phyloP scores from a whole-genome alignment of 805 yeast genomes.

The Saturnispora bothae region DNA sequence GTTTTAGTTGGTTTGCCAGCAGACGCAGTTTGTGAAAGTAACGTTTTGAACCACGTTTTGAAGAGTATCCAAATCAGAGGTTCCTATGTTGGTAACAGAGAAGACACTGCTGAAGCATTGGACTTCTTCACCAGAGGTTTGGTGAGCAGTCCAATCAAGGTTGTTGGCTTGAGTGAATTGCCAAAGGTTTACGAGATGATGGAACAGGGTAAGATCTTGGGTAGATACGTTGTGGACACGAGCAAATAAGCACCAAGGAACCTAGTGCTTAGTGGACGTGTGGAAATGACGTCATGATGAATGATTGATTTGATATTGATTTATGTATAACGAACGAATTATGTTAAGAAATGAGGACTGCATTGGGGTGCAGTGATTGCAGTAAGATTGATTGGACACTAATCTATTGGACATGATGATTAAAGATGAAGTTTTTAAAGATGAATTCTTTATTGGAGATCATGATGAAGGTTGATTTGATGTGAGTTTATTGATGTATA shows the following conservation, averaged over 20 bases:
- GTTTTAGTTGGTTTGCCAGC: slow-evolving; percentile 70
- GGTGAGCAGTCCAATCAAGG: slow-evolving; percentile 54
- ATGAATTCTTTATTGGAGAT: too few species aligned
- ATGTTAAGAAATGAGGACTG: too few species aligned
- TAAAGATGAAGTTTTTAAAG: too few species aligned
- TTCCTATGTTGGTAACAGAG: slow-evolving; percentile 85
- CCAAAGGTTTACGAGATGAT: slow-evolving; percentile 63
- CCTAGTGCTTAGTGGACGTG: too few species aligned
- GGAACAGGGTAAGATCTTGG: slow-evolving; percentile 80
- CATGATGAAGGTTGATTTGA: too few species aligned
- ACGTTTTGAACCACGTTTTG: slow-evolving; percentile 65
- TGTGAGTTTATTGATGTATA: too few species aligned
- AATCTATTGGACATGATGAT: too few species aligned
- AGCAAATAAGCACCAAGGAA: slow-evolving; percentile 44
- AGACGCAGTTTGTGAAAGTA: slow-evolving; percentile 60
- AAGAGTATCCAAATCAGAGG: slow-evolving; percentile 67
- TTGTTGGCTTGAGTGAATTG: slow-evolving; percentile 68
- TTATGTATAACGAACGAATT: too few species aligned
- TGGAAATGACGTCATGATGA: too few species aligned
- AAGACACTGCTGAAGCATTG: slow-evolving; percentile 70
- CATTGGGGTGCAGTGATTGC: too few species aligned
- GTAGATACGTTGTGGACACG: slow-evolving; percentile 84
- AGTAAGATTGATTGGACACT: too few species aligned
- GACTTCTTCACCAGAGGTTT: slow-evolving; percentile 63
- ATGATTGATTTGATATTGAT: too few species aligned